Base-by-base conservation (phyloP, 495 filamentous ascomycete species). In the Lepraria neglecta region DNA sequence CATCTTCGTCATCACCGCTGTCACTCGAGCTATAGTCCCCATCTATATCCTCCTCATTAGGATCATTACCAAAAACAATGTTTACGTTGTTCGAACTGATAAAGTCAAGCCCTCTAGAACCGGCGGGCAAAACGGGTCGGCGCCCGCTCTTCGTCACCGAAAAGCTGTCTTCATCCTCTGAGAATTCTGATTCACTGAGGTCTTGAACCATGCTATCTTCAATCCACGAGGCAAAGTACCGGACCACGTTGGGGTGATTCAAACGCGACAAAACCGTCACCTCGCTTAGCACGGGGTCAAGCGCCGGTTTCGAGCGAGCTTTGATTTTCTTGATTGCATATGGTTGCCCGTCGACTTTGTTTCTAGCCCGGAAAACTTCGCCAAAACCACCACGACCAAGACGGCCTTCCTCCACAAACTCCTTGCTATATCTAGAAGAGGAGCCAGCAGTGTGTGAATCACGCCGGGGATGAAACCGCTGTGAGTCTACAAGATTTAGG, bases 291-390 rank as follows among this genome's bases (percentile, higher is more conserved):
- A 96, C 89, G 65, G 92, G 87, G 27, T 88, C 88, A 53, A 97
- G 75, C 28, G 88, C 88, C 43, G 86, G 78, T 43, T 88, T 80
- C 19, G 90, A 90, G 55, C 85, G 86, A 64, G 92, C 87, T 27
- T 85, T 89, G 58, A 98, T 95, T 69, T 97, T 97, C 72, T 98
- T 98, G 64, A 98, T 85, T 4, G 94, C 94, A 78, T 98, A 98
- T 12, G 95, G 83, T 56, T 88, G 87, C 10, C 90, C 89, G 73
- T 97, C 92, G 7, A 96, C 81, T 72, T 91, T 95, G 67, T 96
- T 95, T 60, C 95, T 82, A 7, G 94, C 92, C 70, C 92, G 91
- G 47, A 98, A 91, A n/a, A 98, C 94, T 74, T 97, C 89, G 33
- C 95, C 94, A 72, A 95, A 98, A 2, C 92, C 95, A 17, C 94